A percentile compares a stretch with the other conserved stretches of the same genome.
These are phyloP conservation scores for Botrytis aclada DNA, from an alignment of 2,329 filamentous ascomycete species.

Conservation along the genomic window DNA sequence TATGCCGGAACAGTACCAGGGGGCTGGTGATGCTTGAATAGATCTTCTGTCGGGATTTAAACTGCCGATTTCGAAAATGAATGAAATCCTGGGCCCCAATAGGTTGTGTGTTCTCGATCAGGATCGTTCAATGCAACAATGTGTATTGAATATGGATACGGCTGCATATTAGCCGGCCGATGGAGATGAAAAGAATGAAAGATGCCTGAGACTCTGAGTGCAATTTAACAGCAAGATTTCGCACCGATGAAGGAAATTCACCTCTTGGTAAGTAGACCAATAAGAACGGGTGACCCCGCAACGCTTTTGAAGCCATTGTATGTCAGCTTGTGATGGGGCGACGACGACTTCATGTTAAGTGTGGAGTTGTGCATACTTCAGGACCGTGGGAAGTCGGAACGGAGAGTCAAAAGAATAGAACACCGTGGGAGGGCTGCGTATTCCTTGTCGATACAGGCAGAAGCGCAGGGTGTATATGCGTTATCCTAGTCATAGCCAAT, in stretches of 20 bases:
- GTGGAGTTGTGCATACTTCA: constrained; percentile 2
- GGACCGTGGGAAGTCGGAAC: not conserved
- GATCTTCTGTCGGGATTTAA: not conserved
- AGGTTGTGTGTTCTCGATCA: not conserved
- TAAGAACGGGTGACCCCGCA: not conserved
- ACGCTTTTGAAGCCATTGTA: constrained; percentile 4
- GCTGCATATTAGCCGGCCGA: constrained; percentile 7
- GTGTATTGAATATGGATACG: not conserved
- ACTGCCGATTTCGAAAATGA: constrained; percentile 9
- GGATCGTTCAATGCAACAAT: constrained; percentile 7
- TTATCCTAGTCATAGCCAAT: constrained; percentile 10
- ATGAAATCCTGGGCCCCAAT: not conserved
- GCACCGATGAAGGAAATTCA: not conserved
- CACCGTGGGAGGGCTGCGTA: constrained; percentile 2
- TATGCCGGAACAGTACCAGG: not conserved
- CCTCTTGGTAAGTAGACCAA: not conserved
- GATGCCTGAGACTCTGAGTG: not conserved
- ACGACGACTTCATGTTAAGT: not conserved
- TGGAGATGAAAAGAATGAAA: not conserved
- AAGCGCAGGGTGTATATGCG: not conserved
- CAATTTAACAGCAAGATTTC: not conserved
- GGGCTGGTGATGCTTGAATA: not conserved
- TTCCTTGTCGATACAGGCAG: not conserved
- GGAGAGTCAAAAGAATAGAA: not conserved
- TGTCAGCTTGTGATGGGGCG: not conserved